Evolutionary conservation across 2,329 filamentous ascomycete genomes (phyloP).

Genomic region (Helminthosporium solani): DNA sequence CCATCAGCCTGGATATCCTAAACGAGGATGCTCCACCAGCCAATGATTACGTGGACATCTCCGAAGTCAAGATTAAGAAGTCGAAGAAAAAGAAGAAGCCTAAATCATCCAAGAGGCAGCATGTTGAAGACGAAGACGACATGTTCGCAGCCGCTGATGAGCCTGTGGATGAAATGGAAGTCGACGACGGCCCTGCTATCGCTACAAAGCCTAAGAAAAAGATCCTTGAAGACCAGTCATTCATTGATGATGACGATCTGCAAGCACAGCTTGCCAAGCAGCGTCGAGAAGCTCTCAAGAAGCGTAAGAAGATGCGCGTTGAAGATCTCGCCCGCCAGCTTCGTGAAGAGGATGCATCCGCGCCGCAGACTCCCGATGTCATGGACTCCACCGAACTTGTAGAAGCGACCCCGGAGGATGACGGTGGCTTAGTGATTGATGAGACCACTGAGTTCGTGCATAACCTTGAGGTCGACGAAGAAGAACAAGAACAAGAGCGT

Average conservation of each 20-base stretch:
- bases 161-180: conserved; percentile 62
- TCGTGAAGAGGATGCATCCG: conserved; percentile 59
- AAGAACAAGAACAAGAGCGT: conserved; percentile 38
- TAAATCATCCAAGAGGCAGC: conserved; percentile 35
- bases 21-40: conserved; percentile 65
- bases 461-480: conserved; percentile 61
- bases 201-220: conserved; percentile 57
- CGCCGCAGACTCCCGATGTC: conserved; percentile 47
- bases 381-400: conserved; percentile 60
- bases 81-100: conserved; percentile 34
- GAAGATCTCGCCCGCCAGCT: conserved; percentile 85
- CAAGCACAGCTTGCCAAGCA: conserved; percentile 84
- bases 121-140: conserved; percentile 59
- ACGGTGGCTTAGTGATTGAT: conserved; percentile 79
- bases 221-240: conserved; percentile 64
- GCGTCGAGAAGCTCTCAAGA: conserved; percentile 80
- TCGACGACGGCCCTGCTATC: conserved; percentile 56
- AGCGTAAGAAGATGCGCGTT: conserved; percentile 81
- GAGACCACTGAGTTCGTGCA: conserved; percentile 95
- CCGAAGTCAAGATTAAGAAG: conserved; percentile 85
- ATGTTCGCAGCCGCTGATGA: conserved; percentile 47
- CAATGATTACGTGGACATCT: conserved; percentile 86
- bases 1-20: conserved; percentile 73
- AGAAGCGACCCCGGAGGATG: conserved; percentile 47
- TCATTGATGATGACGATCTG: conserved; percentile 90